Conservation (phyloP, 805 yeast genomes). For the Wickerhamomyces sydowiorum region DNA sequence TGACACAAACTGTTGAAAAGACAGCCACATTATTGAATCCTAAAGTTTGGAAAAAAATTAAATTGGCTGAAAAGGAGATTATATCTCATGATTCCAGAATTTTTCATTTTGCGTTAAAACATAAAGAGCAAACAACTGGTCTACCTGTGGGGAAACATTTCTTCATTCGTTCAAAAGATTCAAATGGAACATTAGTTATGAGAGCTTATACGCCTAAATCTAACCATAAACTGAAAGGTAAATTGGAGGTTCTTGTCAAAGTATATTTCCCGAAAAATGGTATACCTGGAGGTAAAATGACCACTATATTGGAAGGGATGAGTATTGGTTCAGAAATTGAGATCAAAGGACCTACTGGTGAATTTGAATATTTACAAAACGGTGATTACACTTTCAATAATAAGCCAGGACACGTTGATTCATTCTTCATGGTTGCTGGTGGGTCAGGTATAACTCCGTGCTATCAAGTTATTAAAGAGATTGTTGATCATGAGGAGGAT, state of each 20-base stretch:
- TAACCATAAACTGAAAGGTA: constrained; percentile 21
- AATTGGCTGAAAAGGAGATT: constrained; percentile 15
- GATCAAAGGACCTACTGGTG: constrained; percentile 74
- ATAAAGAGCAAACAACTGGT: constrained; percentile 26
- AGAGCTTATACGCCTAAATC: constrained; percentile 31
- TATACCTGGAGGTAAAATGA: constrained; percentile 29
- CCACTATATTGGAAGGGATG: constrained; percentile 22
- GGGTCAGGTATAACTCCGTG: constrained; percentile 88
- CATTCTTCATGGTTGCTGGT: constrained; percentile 59
- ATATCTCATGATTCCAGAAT: constrained; percentile 26
- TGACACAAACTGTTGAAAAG: background rate
- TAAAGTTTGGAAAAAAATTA: constrained; percentile 23
- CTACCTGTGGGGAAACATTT: constrained; percentile 29
- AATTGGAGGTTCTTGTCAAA: constrained; percentile 25
- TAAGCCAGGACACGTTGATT: constrained; percentile 18
- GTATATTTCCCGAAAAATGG: constrained; percentile 25
- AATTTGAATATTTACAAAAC: constrained; percentile 41
- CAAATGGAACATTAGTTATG: constrained; percentile 21
- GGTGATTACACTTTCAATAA: constrained; percentile 52
- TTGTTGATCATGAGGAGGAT: constrained; percentile 61
- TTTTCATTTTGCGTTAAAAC: constrained; percentile 25
- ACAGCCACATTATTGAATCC: constrained; percentile 22
- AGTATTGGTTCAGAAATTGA: constrained; percentile 50
- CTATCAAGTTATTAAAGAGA: constrained; percentile 65
- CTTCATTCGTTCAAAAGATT: constrained; percentile 22